These are phyloP conservation scores for Glutinoglossum americanum DNA, from an alignment of 495 filamentous ascomycete genomes.

Conservation along the genomic window DNA sequence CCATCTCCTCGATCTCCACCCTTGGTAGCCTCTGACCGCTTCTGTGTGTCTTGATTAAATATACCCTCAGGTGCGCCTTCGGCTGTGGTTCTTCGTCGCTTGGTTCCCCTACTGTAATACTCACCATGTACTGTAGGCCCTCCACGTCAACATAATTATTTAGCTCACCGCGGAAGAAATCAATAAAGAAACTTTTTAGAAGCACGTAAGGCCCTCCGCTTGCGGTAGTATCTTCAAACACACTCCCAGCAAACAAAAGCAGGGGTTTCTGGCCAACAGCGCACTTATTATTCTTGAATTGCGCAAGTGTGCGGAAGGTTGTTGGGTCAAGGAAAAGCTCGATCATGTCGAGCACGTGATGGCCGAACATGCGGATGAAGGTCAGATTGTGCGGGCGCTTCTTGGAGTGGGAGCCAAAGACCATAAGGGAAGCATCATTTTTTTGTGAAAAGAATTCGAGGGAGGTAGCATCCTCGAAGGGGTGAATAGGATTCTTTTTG, in stretches of 20 bases:
- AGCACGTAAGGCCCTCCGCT: conserved; percentile 43
- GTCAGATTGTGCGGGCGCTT: conserved; percentile 84
- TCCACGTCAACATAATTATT: conserved; percentile 72
- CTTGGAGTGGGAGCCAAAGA: conserved; percentile 69
- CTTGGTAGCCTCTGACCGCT: conserved; percentile 71
- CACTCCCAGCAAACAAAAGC: conserved; percentile 64
- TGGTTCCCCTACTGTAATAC: conserved; percentile 53
- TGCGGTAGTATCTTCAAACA: conserved; percentile 56
- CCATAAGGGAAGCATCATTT: conserved; percentile 68
- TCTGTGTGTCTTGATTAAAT: conserved; percentile 63
- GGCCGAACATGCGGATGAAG: conserved; percentile 57
- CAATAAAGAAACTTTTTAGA: conserved; percentile 67
- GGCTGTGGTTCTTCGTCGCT: conserved; percentile 36
- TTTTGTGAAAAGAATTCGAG: conserved; percentile 88
- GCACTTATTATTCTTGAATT: conserved; percentile 69
- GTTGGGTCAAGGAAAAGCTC: conserved; percentile 60
- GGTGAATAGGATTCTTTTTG: conserved; percentile 87
- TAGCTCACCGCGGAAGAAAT: conserved; percentile 70
- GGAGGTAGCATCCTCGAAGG: conserved; percentile 72
- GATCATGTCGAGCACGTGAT: conserved; percentile 80
- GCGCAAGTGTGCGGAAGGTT: conserved; percentile 38
- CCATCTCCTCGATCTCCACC: conserved; percentile 88
- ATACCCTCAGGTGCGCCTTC: conserved; percentile 59
- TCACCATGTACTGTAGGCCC: conserved; percentile 74
- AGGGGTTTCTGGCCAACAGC: conserved; percentile 70